Evolutionary conservation across 331 rosid species (phyloP).

Genomic region (Malus hybrid): DNA sequence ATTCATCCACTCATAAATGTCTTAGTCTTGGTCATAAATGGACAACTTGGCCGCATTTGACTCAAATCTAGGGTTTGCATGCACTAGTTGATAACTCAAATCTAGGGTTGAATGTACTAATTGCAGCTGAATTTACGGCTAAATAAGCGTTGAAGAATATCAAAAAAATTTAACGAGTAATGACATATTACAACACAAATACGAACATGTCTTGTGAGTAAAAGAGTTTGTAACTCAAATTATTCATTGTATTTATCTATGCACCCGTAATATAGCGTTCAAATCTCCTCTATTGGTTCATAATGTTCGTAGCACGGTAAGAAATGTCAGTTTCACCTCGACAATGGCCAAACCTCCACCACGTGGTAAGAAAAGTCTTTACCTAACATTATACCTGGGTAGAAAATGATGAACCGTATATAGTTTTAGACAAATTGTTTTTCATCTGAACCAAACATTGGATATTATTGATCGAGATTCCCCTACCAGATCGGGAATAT

Average conservation of each 20-base stretch:
- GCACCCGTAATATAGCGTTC: too few relatives aligned
- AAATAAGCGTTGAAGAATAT: background rate
- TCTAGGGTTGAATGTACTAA: background rate
- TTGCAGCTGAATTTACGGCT: too few relatives aligned
- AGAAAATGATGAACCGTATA: too few relatives aligned
- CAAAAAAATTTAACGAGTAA: too few relatives aligned
- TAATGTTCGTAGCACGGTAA: background rate
- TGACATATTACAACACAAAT: background rate
- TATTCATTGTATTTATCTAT: too few relatives aligned
- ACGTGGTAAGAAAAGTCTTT: background rate
- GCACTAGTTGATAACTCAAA: background rate
- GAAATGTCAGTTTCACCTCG: background rate
- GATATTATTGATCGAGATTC: conserved; percentile 24
- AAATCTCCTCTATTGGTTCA: background rate
- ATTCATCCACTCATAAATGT: background rate
- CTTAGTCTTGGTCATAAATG: background rate
- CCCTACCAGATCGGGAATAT: conserved; percentile 15
- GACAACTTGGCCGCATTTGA: background rate
- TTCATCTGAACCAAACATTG: conserved; percentile 5
- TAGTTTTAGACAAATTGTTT: background rate
- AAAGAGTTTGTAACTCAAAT: too few relatives aligned
- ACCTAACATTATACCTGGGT: background rate
- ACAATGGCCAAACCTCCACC: background rate
- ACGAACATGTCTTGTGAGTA: background rate
- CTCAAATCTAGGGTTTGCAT: background rate